phyloP scores from a whole-genome alignment of 345 rosid species.

The Diplotaxis tenuifolia region DNA sequence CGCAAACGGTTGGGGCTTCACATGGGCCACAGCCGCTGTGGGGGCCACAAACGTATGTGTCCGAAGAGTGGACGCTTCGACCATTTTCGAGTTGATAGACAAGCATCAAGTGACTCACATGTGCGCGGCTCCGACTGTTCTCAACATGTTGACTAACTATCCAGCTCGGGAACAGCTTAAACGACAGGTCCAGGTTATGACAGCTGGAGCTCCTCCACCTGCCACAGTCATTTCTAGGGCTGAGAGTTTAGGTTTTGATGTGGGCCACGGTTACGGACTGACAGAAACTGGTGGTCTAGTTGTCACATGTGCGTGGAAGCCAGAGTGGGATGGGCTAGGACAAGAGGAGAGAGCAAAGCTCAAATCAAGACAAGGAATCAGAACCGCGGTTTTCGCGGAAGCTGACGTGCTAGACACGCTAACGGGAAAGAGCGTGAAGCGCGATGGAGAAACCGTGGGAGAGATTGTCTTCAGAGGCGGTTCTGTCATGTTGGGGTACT shows the following conservation, averaged over 20 bases:
- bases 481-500: constrained; percentile 56
- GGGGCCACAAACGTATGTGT: constrained; percentile 63
- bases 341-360: constrained; percentile 41
- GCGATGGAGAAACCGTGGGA: constrained; percentile 48
- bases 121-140: constrained; percentile 60
- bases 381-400: constrained; percentile 33
- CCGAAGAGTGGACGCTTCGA: constrained; percentile 37
- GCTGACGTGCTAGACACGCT: constrained; percentile 43
- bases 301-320: constrained; percentile 52
- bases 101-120: constrained; percentile 56
- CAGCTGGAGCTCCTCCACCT: constrained; percentile 58
- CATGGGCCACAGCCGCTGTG: constrained; percentile 61
- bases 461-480: constrained; percentile 56
- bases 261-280: constrained; percentile 54
- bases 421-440: constrained; percentile 46
- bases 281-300: constrained; percentile 53
- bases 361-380: constrained; percentile 57
- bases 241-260: constrained; percentile 49
- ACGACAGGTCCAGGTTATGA: constrained; percentile 44
- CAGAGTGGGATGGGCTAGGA: constrained; percentile 45
- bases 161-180: constrained; percentile 19
- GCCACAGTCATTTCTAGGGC: constrained; percentile 37
- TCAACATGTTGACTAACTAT: constrained; percentile 52
- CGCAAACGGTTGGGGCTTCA: constrained; percentile 57
- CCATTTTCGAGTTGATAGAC: constrained; percentile 42